Base-by-base conservation (phyloP, 2,329 filamentous ascomycete species). In the Chaetomium strumarium region DNA sequence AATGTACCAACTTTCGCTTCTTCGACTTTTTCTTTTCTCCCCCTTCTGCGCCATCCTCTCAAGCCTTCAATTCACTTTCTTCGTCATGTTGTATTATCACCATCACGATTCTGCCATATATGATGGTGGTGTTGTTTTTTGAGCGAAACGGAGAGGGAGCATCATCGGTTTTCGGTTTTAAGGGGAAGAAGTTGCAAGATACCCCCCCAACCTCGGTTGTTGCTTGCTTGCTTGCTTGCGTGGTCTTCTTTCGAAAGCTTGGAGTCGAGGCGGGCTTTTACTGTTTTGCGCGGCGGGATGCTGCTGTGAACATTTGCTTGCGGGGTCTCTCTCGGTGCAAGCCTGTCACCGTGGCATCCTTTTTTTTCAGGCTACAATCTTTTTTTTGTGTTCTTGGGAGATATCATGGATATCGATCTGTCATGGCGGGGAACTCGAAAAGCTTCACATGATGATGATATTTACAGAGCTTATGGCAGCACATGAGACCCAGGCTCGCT, bases 71-170 rank as follows among this genome's bases (percentile, higher is more conserved):
- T 38, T 17, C 36, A 38, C 17, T 20, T 10, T 49, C 40, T 43
- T 44, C 47, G 5, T 19, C n/a, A 6, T 14, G 5, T 12, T 47
- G 47, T 49, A 49, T 49, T 49, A 49, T 13, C 47, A 43, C n/a
- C n/a, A n/a, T n/a, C n/a, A n/a, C n/a, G n/a, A n/a, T n/a, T n/a
- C n/a, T n/a, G n/a, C n/a, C n/a, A n/a, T n/a, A n/a, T n/a, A n/a
- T n/a, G n/a, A n/a, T n/a, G n/a, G n/a, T n/a, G n/a, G n/a, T n/a
- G n/a, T n/a, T n/a, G n/a, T n/a, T n/a, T n/a, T n/a, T 12, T 36
- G 14, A 12, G 36, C 13, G n/a, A 13, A 10, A 40, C 10, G 16
- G 38, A 40, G 38, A 40, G 36, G 17, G 24, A 24, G 24, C 24
- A 24, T 7, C 24, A 24, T 24, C 24, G 4, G 24, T 24, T 24